These are phyloP conservation scores for Debaryomyces prosopidis DNA, from an alignment of 805 yeast genomes.

Conservation along the genomic window DNA sequence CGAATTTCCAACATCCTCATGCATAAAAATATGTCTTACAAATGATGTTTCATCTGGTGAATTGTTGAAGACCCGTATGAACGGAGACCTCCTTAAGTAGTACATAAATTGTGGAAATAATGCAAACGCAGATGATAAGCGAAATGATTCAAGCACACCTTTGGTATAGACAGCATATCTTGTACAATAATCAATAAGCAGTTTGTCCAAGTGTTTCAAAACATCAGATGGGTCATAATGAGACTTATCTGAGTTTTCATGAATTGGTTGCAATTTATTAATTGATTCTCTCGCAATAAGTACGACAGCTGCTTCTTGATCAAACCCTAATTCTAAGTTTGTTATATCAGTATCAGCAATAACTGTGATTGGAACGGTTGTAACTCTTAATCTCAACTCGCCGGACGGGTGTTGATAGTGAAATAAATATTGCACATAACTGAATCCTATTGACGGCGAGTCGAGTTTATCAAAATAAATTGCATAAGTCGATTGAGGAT, in stretches of 20 bases:
- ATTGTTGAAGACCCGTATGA: conserved; percentile 64
- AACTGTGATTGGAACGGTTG: conserved; percentile 52
- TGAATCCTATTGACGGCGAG: conserved; percentile 24
- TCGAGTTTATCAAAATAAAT: conserved; percentile 54
- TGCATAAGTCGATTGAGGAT: conserved; percentile 60
- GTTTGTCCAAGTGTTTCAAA: conserved; percentile 41
- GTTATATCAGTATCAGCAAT: conserved; percentile 38
- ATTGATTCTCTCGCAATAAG: conserved; percentile 57
- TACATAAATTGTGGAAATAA: conserved; percentile 68
- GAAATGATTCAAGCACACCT: conserved; percentile 49
- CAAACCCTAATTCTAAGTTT: conserved; percentile 52
- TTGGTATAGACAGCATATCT: conserved; percentile 44
- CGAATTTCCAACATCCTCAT: conserved; percentile 61
- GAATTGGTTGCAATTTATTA: conserved; percentile 31
- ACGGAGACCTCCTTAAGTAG: conserved; percentile 65
- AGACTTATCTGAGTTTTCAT: conserved; percentile 12
- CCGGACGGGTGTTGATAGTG: conserved; percentile 65
- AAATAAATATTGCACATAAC: conserved; percentile 54
- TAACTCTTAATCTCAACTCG: conserved; percentile 57
- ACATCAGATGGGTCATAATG: conserved; percentile 23
- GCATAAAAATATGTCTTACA: conserved; percentile 60
- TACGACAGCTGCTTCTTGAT: conserved; percentile 70
- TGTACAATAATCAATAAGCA: conserved; percentile 34
- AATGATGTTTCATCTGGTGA: conserved; percentile 74
- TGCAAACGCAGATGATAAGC: conserved; percentile 49